Percentiles rank a stretch among this genome's conserved stretches.
Conservation (phyloP, 164 flowering plant genomes). For the Protea cynaroides region DNA sequence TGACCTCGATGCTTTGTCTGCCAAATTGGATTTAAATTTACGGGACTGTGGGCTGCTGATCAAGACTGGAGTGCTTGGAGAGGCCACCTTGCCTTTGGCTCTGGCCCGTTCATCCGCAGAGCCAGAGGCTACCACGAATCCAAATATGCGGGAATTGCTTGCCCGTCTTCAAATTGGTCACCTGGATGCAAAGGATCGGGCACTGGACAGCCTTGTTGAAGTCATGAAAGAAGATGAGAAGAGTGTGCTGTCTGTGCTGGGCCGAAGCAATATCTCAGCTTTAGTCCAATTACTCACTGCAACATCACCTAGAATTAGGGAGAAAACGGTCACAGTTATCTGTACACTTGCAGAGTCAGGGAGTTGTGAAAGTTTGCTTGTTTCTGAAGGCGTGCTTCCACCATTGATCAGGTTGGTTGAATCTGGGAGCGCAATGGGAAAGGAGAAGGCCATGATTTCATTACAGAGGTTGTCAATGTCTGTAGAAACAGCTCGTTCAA, state of each 20-base stretch:
- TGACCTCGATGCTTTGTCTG: constrained; percentile 55
- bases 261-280: constrained; percentile 69
- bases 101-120: constrained; percentile 27
- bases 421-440: constrained; percentile 62
- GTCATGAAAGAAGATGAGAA: constrained; percentile 80
- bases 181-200: constrained; percentile 72
- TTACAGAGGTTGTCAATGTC: constrained; percentile 82
- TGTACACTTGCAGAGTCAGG: constrained; percentile 82
- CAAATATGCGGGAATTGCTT: constrained; percentile 57
- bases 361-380: constrained; percentile 74
- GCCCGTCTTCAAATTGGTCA: constrained; percentile 96
- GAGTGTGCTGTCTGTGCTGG: constrained; percentile 50
- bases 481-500: constrained; percentile 57
- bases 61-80: constrained; percentile 72
- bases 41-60: constrained; percentile 60
- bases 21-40: constrained; percentile 60
- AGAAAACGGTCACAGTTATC: constrained; percentile 63
- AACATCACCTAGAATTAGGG: constrained; percentile 71
- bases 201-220: constrained; percentile 69
- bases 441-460: constrained; percentile 76
- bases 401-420: constrained; percentile 81
- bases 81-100: constrained; percentile 38
- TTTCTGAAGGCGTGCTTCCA: constrained; percentile 81
- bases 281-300: constrained; percentile 77
- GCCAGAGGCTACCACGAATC: constrained; percentile 22